Evolutionary conservation across 1,284 basidiomycete genomes (phyloP).

Genomic region (Trichosporon ovoides): DNA sequence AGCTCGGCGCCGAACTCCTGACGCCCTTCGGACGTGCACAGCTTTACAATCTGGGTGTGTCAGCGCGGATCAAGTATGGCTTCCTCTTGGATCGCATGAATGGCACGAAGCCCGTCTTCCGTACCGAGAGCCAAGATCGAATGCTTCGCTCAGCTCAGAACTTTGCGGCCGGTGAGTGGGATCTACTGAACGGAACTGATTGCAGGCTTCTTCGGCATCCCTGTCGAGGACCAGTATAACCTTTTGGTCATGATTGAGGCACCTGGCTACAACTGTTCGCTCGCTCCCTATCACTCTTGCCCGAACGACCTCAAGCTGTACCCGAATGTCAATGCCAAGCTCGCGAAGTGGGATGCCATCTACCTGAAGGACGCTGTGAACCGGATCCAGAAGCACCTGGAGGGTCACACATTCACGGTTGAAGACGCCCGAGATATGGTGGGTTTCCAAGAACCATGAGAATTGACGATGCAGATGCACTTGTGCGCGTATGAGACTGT

Average conservation of each 20-base stretch:
- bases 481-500: conserved; percentile 46
- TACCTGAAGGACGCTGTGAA: conserved; percentile 65
- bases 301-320: conserved; percentile 27
- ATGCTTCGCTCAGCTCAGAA: conserved; percentile 52
- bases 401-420: conserved; percentile 63
- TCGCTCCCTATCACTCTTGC: conserved; percentile 50
- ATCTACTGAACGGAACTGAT: neutral
- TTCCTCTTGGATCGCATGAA: conserved; percentile 46
- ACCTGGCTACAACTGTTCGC: conserved; percentile 51
- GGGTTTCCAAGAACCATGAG: conserved; percentile 2
- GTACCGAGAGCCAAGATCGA: conserved; percentile 51
- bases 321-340: conserved; percentile 22
- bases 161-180: conserved; percentile 49
- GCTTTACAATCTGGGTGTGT: conserved; percentile 48
- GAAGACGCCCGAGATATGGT: conserved; percentile 57
- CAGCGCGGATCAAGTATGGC: conserved; percentile 48
- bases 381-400: conserved; percentile 59
- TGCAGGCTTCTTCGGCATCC: conserved; percentile 49
- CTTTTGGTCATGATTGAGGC: conserved; percentile 50
- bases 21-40: conserved; percentile 53
- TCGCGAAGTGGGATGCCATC: conserved; percentile 58
- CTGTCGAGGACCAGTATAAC: conserved; percentile 48
- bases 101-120: conserved; percentile 48
- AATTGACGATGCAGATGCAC: conserved; percentile 14
- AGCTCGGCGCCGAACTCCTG: conserved; percentile 52